A percentile compares a stretch with the other conserved stretches of the same genome.
Evolutionary conservation across 2,329 filamentous ascomycete species (phyloP).

Genomic region (Sclerotinia glacialis): DNA sequence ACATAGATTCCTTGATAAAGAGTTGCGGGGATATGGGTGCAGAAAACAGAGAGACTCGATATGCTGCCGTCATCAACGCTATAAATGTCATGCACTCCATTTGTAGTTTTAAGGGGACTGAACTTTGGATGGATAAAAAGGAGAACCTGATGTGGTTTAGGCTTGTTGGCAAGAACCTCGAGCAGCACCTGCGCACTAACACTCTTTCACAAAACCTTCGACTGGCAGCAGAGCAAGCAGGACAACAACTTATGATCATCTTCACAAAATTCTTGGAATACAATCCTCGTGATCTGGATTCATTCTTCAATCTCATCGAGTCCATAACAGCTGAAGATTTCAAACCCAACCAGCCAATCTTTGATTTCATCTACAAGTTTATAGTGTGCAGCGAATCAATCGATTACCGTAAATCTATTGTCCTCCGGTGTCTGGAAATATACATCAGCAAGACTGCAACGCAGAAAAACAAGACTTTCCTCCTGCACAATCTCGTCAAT

Average conservation of each 20-base stretch:
- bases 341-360: slow-evolving; percentile 70
- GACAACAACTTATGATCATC: slow-evolving; percentile 82
- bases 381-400: slow-evolving; percentile 83
- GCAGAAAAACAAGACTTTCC: slow-evolving; percentile 89
- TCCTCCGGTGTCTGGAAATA: slow-evolving; percentile 82
- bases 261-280: slow-evolving; percentile 76
- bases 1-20: slow-evolving; percentile 69
- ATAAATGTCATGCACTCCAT: slow-evolving; percentile 83
- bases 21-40: slow-evolving; percentile 61
- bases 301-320: slow-evolving; percentile 81
- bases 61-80: slow-evolving; percentile 74
- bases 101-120: slow-evolving; percentile 60
- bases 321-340: slow-evolving; percentile 80
- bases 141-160: slow-evolving; percentile 60
- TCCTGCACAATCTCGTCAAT: slow-evolving; percentile 89
- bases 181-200: slow-evolving; percentile 69
- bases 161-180: slow-evolving; percentile 71
- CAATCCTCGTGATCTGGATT: slow-evolving; percentile 73
- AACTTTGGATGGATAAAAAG: slow-evolving; percentile 68
- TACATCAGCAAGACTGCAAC: slow-evolving; percentile 76
- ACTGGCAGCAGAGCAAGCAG: slow-evolving; percentile 82
- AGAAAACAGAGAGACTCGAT: slow-evolving; percentile 67
- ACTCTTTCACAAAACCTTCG: slow-evolving; percentile 69
- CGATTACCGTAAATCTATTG: slow-evolving; percentile 78
- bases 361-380: slow-evolving; percentile 77